These are phyloP conservation scores for Aspergillus indologenus DNA, from an alignment of 495 filamentous ascomycete genomes.

Conservation along the genomic window DNA sequence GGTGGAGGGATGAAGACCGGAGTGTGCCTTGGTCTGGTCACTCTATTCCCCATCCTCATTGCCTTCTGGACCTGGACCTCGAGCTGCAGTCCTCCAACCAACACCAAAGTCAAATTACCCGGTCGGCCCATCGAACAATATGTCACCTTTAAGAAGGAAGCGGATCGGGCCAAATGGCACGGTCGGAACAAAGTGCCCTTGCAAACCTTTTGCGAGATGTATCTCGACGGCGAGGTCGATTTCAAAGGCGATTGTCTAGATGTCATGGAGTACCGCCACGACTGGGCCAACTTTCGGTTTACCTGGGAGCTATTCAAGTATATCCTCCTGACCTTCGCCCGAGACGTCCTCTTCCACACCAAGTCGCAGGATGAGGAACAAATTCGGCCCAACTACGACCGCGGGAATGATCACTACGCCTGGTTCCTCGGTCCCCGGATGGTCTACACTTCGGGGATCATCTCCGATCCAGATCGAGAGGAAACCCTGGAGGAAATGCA, in stretches of 20 bases:
- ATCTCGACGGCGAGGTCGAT: conserved; percentile 59
- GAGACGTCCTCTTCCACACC: conserved; percentile 65
- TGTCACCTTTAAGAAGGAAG: conserved; percentile 55
- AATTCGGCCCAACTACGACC: conserved; percentile 72
- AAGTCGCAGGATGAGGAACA: conserved; percentile 74
- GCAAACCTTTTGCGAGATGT: conserved; percentile 65
- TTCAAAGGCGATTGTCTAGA: conserved; percentile 64
- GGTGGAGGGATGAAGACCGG: conserved; percentile 54
- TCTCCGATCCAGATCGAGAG: conserved; percentile 62
- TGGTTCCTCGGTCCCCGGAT: conserved; percentile 73
- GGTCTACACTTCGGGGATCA: conserved; percentile 71
- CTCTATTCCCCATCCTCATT: conserved; percentile 53
- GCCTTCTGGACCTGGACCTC: conserved; percentile 58
- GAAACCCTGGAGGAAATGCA: conserved; percentile 67
- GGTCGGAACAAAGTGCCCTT: conserved; percentile 63
- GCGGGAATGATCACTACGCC: conserved; percentile 71
- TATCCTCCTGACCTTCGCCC: conserved; percentile 66
- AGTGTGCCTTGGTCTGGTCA: conserved; percentile 53
- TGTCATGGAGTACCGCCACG: conserved; percentile 61
- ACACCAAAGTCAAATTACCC: conserved; percentile 58
- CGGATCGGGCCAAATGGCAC: conserved; percentile 53
- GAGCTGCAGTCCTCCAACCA: conserved; percentile 55
- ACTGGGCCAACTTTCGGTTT: conserved; percentile 69
- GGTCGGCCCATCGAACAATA: conserved; percentile 62
- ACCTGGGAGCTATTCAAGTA: conserved; percentile 61